A percentile compares a stretch with the other conserved stretches of the same genome.
These are phyloP conservation scores for Grosmannia serpens DNA, from an alignment of 2,329 filamentous ascomycete species.

Conservation along the genomic window DNA sequence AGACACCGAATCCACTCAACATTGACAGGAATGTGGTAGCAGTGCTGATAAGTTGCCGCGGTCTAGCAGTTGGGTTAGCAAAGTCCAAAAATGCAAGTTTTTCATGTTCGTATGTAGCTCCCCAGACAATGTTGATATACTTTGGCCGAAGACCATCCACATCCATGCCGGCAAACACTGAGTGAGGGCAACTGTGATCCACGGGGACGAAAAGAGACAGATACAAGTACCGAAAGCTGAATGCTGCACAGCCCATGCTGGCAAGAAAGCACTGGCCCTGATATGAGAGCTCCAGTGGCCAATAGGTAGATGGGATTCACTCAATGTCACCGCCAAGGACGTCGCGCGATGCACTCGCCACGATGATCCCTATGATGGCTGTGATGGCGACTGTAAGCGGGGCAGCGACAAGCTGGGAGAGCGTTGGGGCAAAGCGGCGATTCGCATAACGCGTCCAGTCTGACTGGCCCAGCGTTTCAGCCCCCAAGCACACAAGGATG, in stretches of 20 bases:
- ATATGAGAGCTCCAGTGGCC: conserved; percentile 15
- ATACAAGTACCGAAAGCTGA: conserved; percentile 17
- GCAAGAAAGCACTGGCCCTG: conserved; percentile 34
- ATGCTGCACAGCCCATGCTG: conserved; percentile 21
- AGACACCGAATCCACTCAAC: conserved; percentile 23
- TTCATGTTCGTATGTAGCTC: conserved; percentile 16
- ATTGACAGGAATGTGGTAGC: conserved; percentile 17
- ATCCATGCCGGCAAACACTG: conserved; percentile 41
- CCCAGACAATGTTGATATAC: conserved; percentile 44
- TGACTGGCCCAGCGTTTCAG: conserved; percentile 31
- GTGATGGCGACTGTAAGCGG: conserved; percentile 16
- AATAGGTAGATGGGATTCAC: conserved; percentile 31
- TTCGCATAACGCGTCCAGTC: conserved; percentile 32
- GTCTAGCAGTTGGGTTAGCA: conserved; percentile 8
- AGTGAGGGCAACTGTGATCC: conserved; percentile 21
- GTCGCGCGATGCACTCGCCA: conserved; percentile 16
- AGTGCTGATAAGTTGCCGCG: conserved; percentile 19
- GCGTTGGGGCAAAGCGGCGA: conserved; percentile 23
- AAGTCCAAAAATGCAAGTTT: conserved; percentile 6
- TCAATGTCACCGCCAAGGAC: conserved; percentile 22
- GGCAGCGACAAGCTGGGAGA: conserved; percentile 20
- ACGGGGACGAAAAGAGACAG: neutral
- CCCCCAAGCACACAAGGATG: conserved; percentile 30
- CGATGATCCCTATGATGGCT: conserved; percentile 24
- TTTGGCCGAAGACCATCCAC: conserved; percentile 37